These are phyloP conservation scores for Clonostachys chloroleuca DNA, from an alignment of 2,329 filamentous ascomycete species.

Conservation along the genomic window DNA sequence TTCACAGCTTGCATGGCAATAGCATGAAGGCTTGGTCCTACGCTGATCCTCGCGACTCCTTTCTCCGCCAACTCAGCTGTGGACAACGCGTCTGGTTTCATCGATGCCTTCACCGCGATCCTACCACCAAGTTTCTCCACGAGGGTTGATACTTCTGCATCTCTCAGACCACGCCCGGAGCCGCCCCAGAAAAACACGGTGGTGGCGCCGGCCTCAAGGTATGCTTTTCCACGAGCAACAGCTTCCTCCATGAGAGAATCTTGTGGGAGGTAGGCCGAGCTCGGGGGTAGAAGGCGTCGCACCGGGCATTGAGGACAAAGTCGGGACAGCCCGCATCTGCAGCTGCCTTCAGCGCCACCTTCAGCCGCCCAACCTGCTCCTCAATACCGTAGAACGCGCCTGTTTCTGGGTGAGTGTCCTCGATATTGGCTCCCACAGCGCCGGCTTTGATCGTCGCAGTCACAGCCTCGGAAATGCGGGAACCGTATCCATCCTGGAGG, in stretches of 20 bases:
- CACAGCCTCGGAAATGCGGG: constrained; percentile 37
- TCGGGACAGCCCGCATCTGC: constrained; percentile 41
- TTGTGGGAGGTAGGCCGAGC: constrained; percentile 16
- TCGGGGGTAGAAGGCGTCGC: constrained; percentile 37
- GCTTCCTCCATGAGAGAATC: constrained; percentile 35
- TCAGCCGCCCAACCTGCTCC: constrained; percentile 42
- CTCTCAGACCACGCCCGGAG: constrained; percentile 30
- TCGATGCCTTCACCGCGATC: constrained; percentile 40
- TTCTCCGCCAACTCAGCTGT: constrained; percentile 37
- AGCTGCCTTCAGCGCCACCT: constrained; percentile 33
- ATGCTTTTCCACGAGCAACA: constrained; percentile 49
- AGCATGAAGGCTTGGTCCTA: constrained; percentile 42
- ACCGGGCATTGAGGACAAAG: constrained; percentile 55
- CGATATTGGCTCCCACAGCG: constrained; percentile 54
- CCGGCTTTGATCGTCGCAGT: constrained; percentile 40
- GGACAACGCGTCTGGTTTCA: constrained; percentile 28
- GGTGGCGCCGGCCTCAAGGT: constrained; percentile 51
- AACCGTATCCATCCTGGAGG: constrained; percentile 56
- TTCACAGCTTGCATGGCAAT: constrained; percentile 32
- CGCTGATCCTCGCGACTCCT: constrained; percentile 50
- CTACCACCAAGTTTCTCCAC: constrained; percentile 42
- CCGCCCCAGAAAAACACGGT: constrained; percentile 60
- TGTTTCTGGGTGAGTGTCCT: constrained; percentile 38
- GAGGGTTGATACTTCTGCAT: constrained; percentile 39
- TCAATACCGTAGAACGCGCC: constrained; percentile 30